Percentiles rank a stretch among this genome's conserved stretches.
phyloP scores from a whole-genome alignment of 805 yeast genomes.

The Candida nitratophila region DNA sequence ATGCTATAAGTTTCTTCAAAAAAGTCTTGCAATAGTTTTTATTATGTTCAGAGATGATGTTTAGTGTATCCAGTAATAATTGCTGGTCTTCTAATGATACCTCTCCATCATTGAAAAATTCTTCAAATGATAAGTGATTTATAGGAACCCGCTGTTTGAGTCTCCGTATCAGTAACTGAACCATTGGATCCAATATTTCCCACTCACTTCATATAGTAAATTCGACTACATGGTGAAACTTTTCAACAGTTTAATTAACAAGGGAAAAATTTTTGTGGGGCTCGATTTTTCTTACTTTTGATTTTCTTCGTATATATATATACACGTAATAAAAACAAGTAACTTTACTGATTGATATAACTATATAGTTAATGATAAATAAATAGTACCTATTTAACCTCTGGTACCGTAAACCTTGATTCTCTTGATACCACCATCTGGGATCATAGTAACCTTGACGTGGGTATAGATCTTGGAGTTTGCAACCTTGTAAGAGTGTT shows the following conservation, averaged over 20 bases:
- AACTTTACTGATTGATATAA: no score
- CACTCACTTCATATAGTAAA: no score
- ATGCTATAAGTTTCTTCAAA: slow-evolving; percentile 33
- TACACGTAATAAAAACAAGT: no score
- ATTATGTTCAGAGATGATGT: slow-evolving; percentile 29
- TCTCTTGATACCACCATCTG: slow-evolving; percentile 96
- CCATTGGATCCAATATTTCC: neutral
- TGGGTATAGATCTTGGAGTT: slow-evolving; percentile 44
- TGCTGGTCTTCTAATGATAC: slow-evolving; percentile 15
- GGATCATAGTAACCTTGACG: slow-evolving; percentile 75
- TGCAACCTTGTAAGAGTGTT: slow-evolving; percentile 48
- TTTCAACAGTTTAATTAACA: neutral
- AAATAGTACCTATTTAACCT: slow-evolving; percentile 2
- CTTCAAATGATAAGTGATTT: slow-evolving; percentile 5
- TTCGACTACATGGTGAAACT: no score
- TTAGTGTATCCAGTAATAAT: slow-evolving; percentile 13
- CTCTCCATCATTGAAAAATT: neutral
- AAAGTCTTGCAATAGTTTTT: slow-evolving; percentile 44
- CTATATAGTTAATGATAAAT: neutral
- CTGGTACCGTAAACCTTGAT: slow-evolving; percentile 69
- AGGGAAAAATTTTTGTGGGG: neutral
- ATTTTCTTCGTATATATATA: no score
- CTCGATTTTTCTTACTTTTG: neutral
- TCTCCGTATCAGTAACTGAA: slow-evolving; percentile 12
- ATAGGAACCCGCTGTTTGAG: slow-evolving; percentile 26